A percentile compares a stretch with the other conserved stretches of the same genome.
These are phyloP conservation scores for Stevia rebaudiana DNA, from an alignment of 140 eudicot species.

Conservation along the genomic window DNA sequence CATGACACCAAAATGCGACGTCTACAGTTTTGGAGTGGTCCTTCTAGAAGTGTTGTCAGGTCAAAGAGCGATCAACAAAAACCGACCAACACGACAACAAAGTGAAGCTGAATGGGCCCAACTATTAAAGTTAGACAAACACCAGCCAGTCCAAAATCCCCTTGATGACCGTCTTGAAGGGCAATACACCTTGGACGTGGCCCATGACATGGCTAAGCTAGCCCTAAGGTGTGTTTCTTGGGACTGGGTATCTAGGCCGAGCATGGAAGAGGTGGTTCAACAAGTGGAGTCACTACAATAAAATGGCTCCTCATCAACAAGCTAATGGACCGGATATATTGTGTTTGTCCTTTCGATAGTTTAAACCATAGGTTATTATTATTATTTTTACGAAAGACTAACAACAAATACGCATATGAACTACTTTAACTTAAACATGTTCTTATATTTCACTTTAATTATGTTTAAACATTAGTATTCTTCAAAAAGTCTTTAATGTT, in stretches of 20 bases:
- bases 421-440: no score
- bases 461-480: no score
- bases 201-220: slow-evolving; percentile 40
- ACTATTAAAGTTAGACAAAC: no score
- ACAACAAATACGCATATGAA: no score
- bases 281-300: slow-evolving; percentile 63
- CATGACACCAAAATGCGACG: slow-evolving; percentile 57
- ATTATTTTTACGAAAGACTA: no score
- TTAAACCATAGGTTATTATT: no score
- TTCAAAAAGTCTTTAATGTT: no score
- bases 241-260: slow-evolving; percentile 70
- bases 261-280: slow-evolving; percentile 60
- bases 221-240: slow-evolving; percentile 52
- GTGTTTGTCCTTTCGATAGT: no score
- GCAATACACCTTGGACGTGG: slow-evolving; percentile 55
- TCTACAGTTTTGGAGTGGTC: slow-evolving; percentile 78
- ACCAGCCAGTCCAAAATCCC: no score
- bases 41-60: slow-evolving; percentile 77
- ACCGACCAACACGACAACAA: slow-evolving; percentile 68
- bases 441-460: no score
- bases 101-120: slow-evolving; percentile 77
- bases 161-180: slow-evolving; percentile 72
- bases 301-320: no score
- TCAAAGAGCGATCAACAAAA: slow-evolving; percentile 68
- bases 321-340: no score